phyloP scores from a whole-genome alignment of 83 land plant genomes.

The Picea abies region DNA sequence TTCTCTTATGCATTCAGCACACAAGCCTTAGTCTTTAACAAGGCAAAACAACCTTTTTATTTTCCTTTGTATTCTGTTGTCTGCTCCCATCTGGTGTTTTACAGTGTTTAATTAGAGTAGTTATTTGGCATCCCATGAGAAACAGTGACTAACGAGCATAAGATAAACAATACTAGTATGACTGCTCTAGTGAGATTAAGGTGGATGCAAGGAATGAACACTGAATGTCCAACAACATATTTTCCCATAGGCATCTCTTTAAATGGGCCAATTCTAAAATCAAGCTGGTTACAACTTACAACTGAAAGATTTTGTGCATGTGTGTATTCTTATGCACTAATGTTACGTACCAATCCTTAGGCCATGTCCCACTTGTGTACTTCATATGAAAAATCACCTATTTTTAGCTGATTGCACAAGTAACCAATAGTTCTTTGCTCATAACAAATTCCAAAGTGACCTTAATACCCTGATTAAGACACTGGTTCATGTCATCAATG shows the following conservation, averaged over 20 bases:
- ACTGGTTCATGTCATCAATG: not conserved
- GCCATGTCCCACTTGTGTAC: not conserved
- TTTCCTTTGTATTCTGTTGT: slow-evolving; percentile 10
- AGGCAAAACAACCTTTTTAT: not conserved
- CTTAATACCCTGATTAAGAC: not conserved
- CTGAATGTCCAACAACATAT: not conserved
- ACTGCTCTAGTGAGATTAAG: not conserved
- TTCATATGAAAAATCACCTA: not conserved
- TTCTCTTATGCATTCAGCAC: not conserved
- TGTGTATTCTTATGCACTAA: not conserved
- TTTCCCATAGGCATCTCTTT: not conserved
- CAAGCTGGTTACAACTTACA: not conserved
- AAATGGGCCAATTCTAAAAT: not conserved
- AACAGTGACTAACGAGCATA: not conserved
- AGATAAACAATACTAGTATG: not conserved
- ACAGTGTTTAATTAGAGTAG: not conserved
- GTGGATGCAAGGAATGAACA: not conserved
- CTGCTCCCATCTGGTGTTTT: not conserved
- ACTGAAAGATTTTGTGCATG: not conserved
- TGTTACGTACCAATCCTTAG: not conserved
- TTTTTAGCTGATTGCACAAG: not conserved
- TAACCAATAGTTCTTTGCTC: not conserved
- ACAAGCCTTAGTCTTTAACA: not conserved
- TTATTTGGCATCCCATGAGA: not conserved
- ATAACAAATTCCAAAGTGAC: not conserved